A percentile compares a stretch with the other conserved stretches of the same genome.
Evolutionary conservation across 257 asterid species (phyloP).

Genomic region (Salvia miltiorrhiza): DNA sequence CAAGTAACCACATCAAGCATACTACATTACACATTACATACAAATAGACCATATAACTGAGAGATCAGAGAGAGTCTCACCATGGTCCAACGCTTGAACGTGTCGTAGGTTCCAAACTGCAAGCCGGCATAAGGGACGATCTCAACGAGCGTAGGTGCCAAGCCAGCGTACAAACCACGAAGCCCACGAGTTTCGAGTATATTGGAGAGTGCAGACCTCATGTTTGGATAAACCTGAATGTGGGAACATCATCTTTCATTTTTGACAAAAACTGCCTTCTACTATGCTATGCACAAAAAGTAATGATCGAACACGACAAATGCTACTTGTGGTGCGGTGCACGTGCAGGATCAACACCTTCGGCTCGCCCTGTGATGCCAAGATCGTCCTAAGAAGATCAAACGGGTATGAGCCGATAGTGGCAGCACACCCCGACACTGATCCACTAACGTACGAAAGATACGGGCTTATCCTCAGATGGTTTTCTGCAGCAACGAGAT

Average conservation of each 20-base stretch:
- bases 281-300: constrained; percentile 1
- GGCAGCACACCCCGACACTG: constrained; percentile 92
- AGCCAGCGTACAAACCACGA: constrained; percentile 80
- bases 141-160: constrained; percentile 81
- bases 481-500: constrained; percentile 52
- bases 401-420: constrained; percentile 93
- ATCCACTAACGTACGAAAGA: constrained; percentile 79
- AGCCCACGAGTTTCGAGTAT: constrained; percentile 63
- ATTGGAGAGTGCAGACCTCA: constrained; percentile 72
- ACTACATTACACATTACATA: neutral
- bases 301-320: neutral
- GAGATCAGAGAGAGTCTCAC: constrained; percentile 30
- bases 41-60: neutral
- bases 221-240: constrained; percentile 75
- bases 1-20: neutral
- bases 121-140: constrained; percentile 88
- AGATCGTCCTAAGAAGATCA: constrained; percentile 85
- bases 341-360: constrained; percentile 45
- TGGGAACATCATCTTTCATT: neutral
- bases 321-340: constrained; percentile 3
- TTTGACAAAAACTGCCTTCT: neutral
- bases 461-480: constrained; percentile 68
- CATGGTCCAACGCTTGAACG: constrained; percentile 82
- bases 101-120: constrained; percentile 91
- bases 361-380: constrained; percentile 98